Evolutionary conservation across 768 basidiomycete genomes (phyloP), one percentile per base, ranked within the genome.

Genomic region (Lentinula raphanica): DNA sequence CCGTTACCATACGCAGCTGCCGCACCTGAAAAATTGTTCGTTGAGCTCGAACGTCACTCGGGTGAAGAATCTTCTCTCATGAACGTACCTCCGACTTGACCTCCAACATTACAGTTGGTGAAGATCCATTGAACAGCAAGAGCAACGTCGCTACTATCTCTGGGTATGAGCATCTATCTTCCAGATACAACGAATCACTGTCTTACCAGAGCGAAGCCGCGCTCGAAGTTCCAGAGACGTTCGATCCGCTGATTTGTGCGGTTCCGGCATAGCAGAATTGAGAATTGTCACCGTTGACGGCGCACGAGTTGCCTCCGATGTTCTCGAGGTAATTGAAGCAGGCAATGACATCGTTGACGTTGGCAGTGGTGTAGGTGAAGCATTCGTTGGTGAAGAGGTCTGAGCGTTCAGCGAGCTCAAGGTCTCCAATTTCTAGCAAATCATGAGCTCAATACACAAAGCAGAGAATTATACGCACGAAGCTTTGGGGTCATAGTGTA

Each of bases 251-350:
- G 21, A 48, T 48, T 15, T 48, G 46, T 48, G 46, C n/a, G n/a
- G 23, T 48, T 23, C 46, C 46, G 23, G 46, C 46, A 48, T 48
- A 48, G 46, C 46, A 48, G n/a, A 48, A 48, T 19, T 48, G 46
- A 29, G 21, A 13, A 19, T 48, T 48, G 46, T 48, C 46, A 25
- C 46, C 46, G 8, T 48, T 48, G 0, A 48, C 46, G 29, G 15
- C n/a, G 29, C 46, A 48, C 15, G 46, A 13, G 21, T 48, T 48
- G 21, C 29, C 29, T 5, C 46, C 46, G n/a, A 48, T 48, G n/a
- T 48, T 48, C 25, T 25, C 46, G n/a, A 48, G 46, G 46, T 48
- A 48, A 8, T 48, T 48, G 46, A 48, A 48, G n/a, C 46, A 48
- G 23, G 46, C 46, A 4, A 48, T 48, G 25, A 48, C 46, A 19